Evolutionary conservation across 805 yeast species (phyloP).

Genomic region (Yamadazyma nakazawae): DNA sequence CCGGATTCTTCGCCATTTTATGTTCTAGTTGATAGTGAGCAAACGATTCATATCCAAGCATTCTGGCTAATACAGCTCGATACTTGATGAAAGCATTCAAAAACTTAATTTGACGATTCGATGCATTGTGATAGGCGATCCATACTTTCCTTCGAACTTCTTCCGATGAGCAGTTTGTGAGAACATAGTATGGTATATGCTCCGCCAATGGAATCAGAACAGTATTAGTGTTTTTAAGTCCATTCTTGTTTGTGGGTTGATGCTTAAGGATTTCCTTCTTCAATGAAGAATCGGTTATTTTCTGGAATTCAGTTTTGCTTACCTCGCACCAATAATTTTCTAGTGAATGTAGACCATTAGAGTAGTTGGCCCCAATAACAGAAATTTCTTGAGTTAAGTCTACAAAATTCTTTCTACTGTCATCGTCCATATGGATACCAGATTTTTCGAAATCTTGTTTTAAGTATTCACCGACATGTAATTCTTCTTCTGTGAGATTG

Average conservation of each 20-base stretch:
- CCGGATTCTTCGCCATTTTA: constrained; percentile 84
- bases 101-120: constrained; percentile 55
- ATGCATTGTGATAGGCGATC: constrained; percentile 67
- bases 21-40: constrained; percentile 81
- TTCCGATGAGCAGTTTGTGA: constrained; percentile 56
- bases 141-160: constrained; percentile 65
- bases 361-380: constrained; percentile 73
- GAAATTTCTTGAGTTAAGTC: constrained; percentile 78
- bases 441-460: constrained; percentile 85
- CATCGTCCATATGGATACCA: constrained; percentile 76
- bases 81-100: constrained; percentile 59
- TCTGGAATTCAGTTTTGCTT: constrained; percentile 26
- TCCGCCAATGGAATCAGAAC: constrained; percentile 46
- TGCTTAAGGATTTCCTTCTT: constrained; percentile 23
- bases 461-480: constrained; percentile 75
- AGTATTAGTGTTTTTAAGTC: neutral
- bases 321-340: constrained; percentile 38
- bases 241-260: constrained; percentile 21
- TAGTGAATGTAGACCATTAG: constrained; percentile 42
- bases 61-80: constrained; percentile 66
- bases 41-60: constrained; percentile 68
- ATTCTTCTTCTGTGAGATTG: constrained; percentile 66
- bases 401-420: constrained; percentile 67
- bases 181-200: constrained; percentile 58
- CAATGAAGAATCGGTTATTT: constrained; percentile 20